A percentile compares a stretch with the other conserved stretches of the same genome.
phyloP scores from a whole-genome alignment of 345 rosid species.

The Populus deltoides region DNA sequence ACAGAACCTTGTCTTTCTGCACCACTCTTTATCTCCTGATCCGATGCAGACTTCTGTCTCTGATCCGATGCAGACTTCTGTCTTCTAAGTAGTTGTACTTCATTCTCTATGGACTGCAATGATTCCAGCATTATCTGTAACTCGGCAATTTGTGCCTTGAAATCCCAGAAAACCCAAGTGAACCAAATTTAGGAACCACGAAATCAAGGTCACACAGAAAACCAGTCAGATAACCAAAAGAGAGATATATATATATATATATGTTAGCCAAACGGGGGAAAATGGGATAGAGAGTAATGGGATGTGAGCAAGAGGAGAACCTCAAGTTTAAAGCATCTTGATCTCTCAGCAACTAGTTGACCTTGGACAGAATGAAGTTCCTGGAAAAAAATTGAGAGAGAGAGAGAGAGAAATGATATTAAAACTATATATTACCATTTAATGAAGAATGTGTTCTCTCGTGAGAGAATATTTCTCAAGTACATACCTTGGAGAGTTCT shows the following conservation, averaged over 20 bases:
- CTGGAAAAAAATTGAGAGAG: conserved; percentile 22
- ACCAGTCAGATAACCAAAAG: neutral
- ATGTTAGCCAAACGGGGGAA: neutral
- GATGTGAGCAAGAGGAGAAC: conserved; percentile 28
- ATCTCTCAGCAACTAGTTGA: conserved; percentile 84
- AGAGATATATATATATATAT: neutral
- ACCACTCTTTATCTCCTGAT: conserved; percentile 55
- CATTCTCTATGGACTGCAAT: conserved; percentile 63
- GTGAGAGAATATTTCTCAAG: neutral
- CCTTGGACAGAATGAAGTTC: conserved; percentile 90
- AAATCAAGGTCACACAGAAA: neutral
- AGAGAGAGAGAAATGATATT: neutral
- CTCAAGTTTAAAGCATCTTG: conserved; percentile 98
- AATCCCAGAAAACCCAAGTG: conserved; percentile 11
- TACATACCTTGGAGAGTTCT: conserved; percentile 72
- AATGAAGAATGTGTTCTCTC: neutral
- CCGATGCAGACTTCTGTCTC: conserved; percentile 46
- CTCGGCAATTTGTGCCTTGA: conserved; percentile 87
- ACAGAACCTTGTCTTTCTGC: conserved; percentile 72
- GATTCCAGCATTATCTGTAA: conserved; percentile 80
- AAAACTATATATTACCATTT: neutral
- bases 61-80: conserved; percentile 37
- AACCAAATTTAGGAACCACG: neutral
- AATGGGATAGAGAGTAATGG: neutral
- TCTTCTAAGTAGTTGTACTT: conserved; percentile 75